A percentile compares a stretch with the other conserved stretches of the same genome.
These are phyloP conservation scores for Syzygium grande DNA, from an alignment of 345 rosid species.

Conservation along the genomic window DNA sequence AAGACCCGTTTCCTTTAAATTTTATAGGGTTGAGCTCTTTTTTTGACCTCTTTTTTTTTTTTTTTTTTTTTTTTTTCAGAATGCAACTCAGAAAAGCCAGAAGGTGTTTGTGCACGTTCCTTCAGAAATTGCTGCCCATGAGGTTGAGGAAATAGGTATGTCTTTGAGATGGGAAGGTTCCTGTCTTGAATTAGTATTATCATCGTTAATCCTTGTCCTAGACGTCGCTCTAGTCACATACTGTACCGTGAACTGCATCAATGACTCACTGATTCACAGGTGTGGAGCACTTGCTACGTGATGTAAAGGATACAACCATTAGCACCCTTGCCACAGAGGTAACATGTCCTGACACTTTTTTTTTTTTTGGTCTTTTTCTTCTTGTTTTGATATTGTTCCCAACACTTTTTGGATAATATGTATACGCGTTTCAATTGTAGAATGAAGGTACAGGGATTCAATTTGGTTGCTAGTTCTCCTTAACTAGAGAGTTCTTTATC, in stretches of 20 bases:
- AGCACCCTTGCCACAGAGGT: slow-evolving; percentile 90
- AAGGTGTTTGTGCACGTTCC: slow-evolving; percentile 69
- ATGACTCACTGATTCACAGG: slow-evolving; percentile 23
- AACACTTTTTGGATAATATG: not conserved
- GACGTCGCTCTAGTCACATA: not conserved
- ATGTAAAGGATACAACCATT: slow-evolving; percentile 83
- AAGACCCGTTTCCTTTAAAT: not conserved
- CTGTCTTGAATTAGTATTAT: not conserved
- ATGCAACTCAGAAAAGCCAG: slow-evolving; percentile 88
- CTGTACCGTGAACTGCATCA: not conserved
- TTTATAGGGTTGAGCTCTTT: not conserved
- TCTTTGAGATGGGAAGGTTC: not conserved
- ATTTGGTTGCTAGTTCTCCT: not conserved
- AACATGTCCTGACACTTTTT: not conserved
- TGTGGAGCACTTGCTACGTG: slow-evolving; percentile 77
- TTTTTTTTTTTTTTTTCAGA: slow-evolving; percentile 17
- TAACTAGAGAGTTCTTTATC: not conserved
- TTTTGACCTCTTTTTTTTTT: not conserved
- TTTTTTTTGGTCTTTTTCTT: not conserved
- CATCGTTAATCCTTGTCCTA: not conserved
- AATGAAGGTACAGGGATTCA: not conserved
- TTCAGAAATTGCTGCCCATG: slow-evolving; percentile 82
- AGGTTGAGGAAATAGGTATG: slow-evolving; percentile 92
- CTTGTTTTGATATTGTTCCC: not conserved
- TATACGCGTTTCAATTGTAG: not conserved